Conservation (phyloP, 148 eudicot genomes). For the Polygonum aviculare region DNA sequence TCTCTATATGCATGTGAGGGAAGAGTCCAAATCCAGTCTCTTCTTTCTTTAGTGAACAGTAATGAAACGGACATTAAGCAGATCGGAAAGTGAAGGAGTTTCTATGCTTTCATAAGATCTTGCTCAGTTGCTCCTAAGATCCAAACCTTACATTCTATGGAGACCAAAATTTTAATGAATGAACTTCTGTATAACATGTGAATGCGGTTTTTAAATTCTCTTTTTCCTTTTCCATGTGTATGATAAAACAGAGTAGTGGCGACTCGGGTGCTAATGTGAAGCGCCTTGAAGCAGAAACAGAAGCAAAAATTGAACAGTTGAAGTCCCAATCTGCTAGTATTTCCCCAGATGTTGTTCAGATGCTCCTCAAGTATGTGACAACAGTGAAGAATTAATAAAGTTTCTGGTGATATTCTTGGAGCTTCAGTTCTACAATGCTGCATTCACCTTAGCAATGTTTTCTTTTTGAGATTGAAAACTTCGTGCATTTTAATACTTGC, state of each 20-base stretch:
- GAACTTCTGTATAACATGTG: background rate
- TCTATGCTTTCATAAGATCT: background rate
- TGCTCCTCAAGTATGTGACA: conserved; percentile 87
- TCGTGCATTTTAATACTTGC: background rate
- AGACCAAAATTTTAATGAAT: background rate
- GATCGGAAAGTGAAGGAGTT: background rate
- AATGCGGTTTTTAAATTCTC: background rate
- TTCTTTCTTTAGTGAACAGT: background rate
- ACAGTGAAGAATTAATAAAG: conserved; percentile 60
- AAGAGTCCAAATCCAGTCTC: background rate
- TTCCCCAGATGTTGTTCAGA: conserved; percentile 67
- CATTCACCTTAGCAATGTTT: background rate
- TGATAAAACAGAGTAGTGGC: conserved; percentile 64
- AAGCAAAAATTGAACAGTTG: conserved; percentile 54
- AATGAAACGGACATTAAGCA: background rate
- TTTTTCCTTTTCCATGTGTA: background rate
- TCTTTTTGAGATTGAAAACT: too few species aligned
- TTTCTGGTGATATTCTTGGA: background rate
- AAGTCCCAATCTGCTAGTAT: conserved; percentile 58
- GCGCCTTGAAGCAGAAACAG: conserved; percentile 85
- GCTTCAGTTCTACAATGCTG: background rate
- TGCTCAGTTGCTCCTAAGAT: background rate
- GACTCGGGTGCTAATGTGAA: conserved; percentile 98
- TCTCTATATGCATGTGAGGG: background rate
- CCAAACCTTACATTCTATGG: background rate